A percentile compares a stretch with the other conserved stretches of the same genome.
Conservation (phyloP, 139 green algal species). For the Pycnococcus provasolii region DNA sequence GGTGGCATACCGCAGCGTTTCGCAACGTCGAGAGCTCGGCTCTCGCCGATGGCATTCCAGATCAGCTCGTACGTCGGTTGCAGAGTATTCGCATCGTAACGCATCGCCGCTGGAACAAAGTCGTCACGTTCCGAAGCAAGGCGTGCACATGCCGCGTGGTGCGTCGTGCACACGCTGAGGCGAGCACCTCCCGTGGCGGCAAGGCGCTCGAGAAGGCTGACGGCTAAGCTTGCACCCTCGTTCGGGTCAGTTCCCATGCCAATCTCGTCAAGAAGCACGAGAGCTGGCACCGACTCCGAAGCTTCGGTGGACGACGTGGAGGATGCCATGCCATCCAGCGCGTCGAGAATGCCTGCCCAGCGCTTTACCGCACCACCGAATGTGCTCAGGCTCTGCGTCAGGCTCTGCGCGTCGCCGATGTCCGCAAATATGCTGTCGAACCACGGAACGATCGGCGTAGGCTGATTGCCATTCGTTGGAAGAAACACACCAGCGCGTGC, state of each 20-base stretch:
- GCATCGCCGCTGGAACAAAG: too few relatives aligned
- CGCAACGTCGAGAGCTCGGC: too few relatives aligned
- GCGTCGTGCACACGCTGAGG: too few relatives aligned
- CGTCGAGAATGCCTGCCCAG: background rate
- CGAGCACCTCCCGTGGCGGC: too few relatives aligned
- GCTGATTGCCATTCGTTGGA: conserved; percentile 34
- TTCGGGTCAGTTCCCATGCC: conserved; percentile 82
- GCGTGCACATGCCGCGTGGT: too few relatives aligned
- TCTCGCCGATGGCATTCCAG: too few relatives aligned
- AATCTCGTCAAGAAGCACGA: conserved; percentile 94
- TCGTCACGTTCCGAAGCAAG: too few relatives aligned
- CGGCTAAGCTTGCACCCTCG: conserved; percentile 80
- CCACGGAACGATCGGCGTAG: background rate
- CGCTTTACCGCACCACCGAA: conserved; percentile 50
- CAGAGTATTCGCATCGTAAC: too few relatives aligned
- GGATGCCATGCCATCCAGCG: conserved; percentile 3
- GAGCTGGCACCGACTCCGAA: background rate
- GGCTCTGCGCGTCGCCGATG: conserved; percentile 73
- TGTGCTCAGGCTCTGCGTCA: conserved; percentile 82
- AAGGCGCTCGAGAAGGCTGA: conserved; percentile 52
- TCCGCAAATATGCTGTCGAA: conserved; percentile 65
- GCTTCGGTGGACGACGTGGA: too few relatives aligned
- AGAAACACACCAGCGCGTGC: conserved; percentile 66
- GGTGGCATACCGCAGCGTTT: too few relatives aligned
- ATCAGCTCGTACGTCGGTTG: too few relatives aligned